Evolutionary conservation across 129 eudicot genomes (phyloP), one percentile per base, ranked within the genome.

Genomic region (Sambucus nigra): DNA sequence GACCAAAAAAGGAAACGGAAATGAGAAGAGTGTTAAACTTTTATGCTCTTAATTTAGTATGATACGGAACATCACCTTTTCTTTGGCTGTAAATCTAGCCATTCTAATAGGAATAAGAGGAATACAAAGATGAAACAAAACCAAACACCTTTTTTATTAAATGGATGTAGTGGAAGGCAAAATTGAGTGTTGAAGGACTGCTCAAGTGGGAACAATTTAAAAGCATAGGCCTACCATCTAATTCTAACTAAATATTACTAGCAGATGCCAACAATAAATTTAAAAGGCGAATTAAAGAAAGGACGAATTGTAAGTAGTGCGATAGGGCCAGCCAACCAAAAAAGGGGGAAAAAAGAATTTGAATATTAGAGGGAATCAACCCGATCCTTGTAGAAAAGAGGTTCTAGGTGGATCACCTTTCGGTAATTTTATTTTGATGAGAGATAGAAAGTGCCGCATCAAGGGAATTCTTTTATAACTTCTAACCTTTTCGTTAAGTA

Each of bases 331-430:
- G 18, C 17, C 23, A 10, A 31, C 26, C 28, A 32, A 32, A 42
- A 42, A 42, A 42, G 48, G 48, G 16, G 16, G 48, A 20, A 42
- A 42, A 1, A 54, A 8, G 7, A 19, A 54, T 7, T 20, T n/a
- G 32, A 54, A 54, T 29, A 19, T 2, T 15, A 29, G 22, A 54
- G 32, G 59, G 45, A 29, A 54, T 54, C 59, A 54, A 54, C 17
- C 45, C 25, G 55, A 4, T 47, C 7, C 4, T 21, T 47, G 24
- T 7, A 19, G 1, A 18, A 47, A 47, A 47, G 25, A 9, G 55
- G 15, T 51, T 33, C 27, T 16, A 16, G 7, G 7, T 3, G 39
- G 42, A 24, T 39, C 41, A 40, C 50, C 63, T 58, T 58, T 58
- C 25, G 63, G 63, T 41, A 32, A 33, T 31, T n/a, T 42, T 42